phyloP scores from a whole-genome alignment of 2,329 filamentous ascomycete genomes.

The Penicillium sp. region DNA sequence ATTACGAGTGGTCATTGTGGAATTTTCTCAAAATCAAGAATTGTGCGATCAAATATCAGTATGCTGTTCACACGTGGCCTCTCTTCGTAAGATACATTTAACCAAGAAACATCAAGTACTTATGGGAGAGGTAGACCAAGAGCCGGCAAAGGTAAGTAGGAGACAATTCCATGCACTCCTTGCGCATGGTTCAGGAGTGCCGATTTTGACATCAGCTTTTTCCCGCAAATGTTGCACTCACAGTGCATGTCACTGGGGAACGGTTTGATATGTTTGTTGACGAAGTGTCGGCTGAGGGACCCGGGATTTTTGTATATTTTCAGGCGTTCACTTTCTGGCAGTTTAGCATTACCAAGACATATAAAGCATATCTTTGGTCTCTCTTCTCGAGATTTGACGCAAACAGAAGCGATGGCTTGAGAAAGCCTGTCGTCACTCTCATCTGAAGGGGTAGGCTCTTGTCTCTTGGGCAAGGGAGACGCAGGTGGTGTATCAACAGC shows the following conservation, averaged over 20 bases:
- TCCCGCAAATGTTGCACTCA: constrained; percentile 11
- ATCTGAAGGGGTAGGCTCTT: constrained; percentile 2
- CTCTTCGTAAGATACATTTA: not conserved
- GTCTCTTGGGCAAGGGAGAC: constrained; percentile 10
- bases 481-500: too few relatives aligned
- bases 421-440: constrained; percentile 12
- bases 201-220: not conserved
- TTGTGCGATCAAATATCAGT: constrained; percentile 5
- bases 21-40: constrained; percentile 9
- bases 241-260: constrained; percentile 22
- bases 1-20: constrained; percentile 6
- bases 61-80: constrained; percentile 6
- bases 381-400: constrained; percentile 18
- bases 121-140: constrained; percentile 13
- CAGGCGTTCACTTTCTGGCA: constrained; percentile 17
- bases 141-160: constrained; percentile 14
- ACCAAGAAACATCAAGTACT: constrained; percentile 1
- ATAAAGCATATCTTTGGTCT: constrained; percentile 27
- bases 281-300: constrained; percentile 25
- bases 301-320: constrained; percentile 19
- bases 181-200: not conserved
- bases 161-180: constrained; percentile 6
- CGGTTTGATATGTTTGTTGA: constrained; percentile 22
- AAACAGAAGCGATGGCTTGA: constrained; percentile 20
- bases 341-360: constrained; percentile 19